These are phyloP conservation scores for Tolypocladium tropicale DNA, from an alignment of 2,329 filamentous ascomycete species.

Conservation along the genomic window DNA sequence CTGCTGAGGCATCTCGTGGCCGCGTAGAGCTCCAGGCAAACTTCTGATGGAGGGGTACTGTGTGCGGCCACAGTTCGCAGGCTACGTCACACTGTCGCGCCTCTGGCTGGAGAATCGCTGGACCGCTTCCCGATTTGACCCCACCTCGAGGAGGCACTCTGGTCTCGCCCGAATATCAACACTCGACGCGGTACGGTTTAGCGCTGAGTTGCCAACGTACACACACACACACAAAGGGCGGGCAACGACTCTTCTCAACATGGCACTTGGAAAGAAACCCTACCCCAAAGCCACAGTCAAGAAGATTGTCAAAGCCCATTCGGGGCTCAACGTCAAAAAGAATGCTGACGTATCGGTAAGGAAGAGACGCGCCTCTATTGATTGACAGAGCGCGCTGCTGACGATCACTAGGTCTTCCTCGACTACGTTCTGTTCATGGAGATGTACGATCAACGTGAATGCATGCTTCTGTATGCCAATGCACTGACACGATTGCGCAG, in stretches of 20 bases:
- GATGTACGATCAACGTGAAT: conserved; percentile 28
- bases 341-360: conserved; percentile 76
- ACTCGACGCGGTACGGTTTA: not conserved
- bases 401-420: conserved; percentile 59
- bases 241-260: conserved; percentile 5
- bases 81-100: not conserved
- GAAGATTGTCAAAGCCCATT: conserved; percentile 84
- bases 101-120: not conserved
- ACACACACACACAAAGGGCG: not conserved
- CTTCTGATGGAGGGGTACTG: not conserved
- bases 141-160: not conserved
- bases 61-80: not conserved
- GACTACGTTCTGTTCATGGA: conserved; percentile 78
- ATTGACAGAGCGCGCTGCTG: conserved; percentile 8
- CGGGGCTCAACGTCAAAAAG: conserved; percentile 68
- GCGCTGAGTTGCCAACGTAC: not conserved
- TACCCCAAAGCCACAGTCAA: conserved; percentile 80
- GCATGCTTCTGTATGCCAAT: not conserved
- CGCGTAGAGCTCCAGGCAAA: not conserved
- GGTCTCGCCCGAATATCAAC: not conserved
- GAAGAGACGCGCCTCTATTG: conserved; percentile 9
- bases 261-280: conserved; percentile 51
- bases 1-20: not conserved
- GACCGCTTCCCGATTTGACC: not conserved
- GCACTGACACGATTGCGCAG: conserved; percentile 27